A percentile compares a stretch with the other conserved stretches of the same genome.
Evolutionary conservation across 2,329 filamentous ascomycete genomes (phyloP).

Genomic region (Cercospora beticola): DNA sequence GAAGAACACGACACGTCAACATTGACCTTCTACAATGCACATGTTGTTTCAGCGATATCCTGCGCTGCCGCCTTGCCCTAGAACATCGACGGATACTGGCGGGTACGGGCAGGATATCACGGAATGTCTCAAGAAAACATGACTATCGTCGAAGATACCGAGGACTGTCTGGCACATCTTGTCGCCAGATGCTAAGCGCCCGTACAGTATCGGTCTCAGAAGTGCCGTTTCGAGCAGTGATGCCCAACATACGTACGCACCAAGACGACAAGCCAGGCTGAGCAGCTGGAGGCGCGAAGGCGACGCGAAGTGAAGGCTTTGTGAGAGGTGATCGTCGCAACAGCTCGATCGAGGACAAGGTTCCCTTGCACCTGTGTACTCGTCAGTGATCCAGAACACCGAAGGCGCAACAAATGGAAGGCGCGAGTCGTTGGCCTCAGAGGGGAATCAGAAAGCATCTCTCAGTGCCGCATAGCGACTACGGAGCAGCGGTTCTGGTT

Average conservation of each 20-base stretch:
- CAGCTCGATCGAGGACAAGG: neutral
- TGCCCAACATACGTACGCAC: neutral
- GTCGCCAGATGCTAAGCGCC: neutral
- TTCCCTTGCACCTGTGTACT: neutral
- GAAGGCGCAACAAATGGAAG: neutral
- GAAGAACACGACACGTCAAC: neutral
- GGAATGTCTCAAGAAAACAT: neutral
- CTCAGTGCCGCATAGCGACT: constrained; percentile 11
- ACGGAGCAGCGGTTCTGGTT: constrained; percentile 10
- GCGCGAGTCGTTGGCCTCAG: neutral
- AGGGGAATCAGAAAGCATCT: constrained; percentile 12
- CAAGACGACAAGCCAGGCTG: neutral
- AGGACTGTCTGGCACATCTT: neutral
- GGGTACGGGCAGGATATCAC: neutral
- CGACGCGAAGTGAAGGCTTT: neutral
- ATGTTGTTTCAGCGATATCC: neutral
- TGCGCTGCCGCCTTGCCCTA: neutral
- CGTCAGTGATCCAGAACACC: neutral
- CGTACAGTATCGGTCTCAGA: neutral
- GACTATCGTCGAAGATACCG: neutral
- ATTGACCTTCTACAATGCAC: neutral
- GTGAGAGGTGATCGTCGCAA: neutral
- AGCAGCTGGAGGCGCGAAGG: neutral
- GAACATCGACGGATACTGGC: neutral
- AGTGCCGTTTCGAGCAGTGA: neutral